Conservation (phyloP, 371 early-diverging fungal genomes). For the Mortierella sp. region DNA sequence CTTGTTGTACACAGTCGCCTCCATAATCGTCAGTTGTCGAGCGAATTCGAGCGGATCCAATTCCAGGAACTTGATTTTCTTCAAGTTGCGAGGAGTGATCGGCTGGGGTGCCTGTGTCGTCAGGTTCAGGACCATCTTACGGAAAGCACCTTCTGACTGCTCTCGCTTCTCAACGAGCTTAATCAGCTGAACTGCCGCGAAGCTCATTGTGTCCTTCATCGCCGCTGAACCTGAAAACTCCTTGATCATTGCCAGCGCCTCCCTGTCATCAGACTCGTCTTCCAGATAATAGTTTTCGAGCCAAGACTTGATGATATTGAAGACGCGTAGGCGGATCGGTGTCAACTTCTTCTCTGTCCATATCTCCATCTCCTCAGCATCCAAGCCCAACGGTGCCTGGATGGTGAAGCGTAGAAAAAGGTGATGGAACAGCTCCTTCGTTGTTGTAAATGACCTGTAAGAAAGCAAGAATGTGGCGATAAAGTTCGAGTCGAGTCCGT, state of each 20-base stretch:
- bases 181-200: conserved; percentile 77
- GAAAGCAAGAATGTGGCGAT: conserved; percentile 89
- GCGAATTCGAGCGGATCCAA: conserved; percentile 94
- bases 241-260: conserved; percentile 76
- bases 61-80: conserved; percentile 80
- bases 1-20: conserved; percentile 83
- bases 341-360: conserved; percentile 92
- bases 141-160: conserved; percentile 65
- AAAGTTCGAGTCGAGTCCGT: conserved; percentile 81
- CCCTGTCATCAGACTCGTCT: conserved; percentile 69
- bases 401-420: conserved; percentile 74
- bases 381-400: conserved; percentile 75
- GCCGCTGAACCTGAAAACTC: conserved; percentile 78
- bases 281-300: conserved; percentile 88
- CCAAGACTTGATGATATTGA: conserved; percentile 93
- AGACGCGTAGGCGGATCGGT: conserved; percentile 90
- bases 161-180: conserved; percentile 77
- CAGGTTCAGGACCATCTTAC: conserved; percentile 75
- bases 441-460: conserved; percentile 72
- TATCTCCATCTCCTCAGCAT: conserved; percentile 74
- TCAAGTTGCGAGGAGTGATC: conserved; percentile 76
- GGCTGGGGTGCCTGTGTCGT: conserved; percentile 71
- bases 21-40: conserved; percentile 92
- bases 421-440: conserved; percentile 22
- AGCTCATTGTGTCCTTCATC: conserved; percentile 79